Percentiles rank a stretch among this genome's conserved stretches.
phyloP scores from a whole-genome alignment of 2,329 filamentous ascomycete genomes.

The Aspergillus candidus region DNA sequence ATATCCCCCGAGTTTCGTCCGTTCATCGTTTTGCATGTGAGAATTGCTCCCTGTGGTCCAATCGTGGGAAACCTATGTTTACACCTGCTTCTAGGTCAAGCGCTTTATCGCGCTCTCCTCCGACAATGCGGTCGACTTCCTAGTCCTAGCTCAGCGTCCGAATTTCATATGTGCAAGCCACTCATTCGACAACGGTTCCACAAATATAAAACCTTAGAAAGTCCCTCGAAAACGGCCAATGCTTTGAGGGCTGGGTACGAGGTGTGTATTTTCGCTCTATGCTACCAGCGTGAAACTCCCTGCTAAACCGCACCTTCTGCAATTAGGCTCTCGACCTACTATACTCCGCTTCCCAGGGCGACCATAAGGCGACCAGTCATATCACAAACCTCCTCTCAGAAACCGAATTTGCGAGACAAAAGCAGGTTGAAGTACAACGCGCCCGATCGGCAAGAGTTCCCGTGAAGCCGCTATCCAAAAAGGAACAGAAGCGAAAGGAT shows the following conservation, averaged over 20 bases:
- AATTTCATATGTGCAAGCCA: slow-evolving; percentile 19
- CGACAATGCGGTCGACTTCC: slow-evolving; percentile 34
- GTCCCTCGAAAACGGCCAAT: slow-evolving; percentile 34
- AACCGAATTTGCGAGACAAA: slow-evolving; percentile 16
- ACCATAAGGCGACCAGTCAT: slow-evolving; percentile 17
- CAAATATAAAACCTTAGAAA: slow-evolving; percentile 33
- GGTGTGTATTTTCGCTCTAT: slow-evolving; percentile 18
- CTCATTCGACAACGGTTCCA: slow-evolving; percentile 35
- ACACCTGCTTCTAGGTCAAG: slow-evolving; percentile 28
- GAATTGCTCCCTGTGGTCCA: slow-evolving; percentile 3
- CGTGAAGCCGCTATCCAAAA: slow-evolving; percentile 18
- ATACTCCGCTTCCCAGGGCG: slow-evolving; percentile 26
- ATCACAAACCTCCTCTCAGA: slow-evolving; percentile 25
- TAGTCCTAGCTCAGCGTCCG: slow-evolving; percentile 14
- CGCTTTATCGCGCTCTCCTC: slow-evolving; percentile 42
- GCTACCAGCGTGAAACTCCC: background rate
- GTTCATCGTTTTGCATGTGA: slow-evolving; percentile 43
- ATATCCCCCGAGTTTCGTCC: slow-evolving; percentile 31
- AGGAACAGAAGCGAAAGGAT: slow-evolving; percentile 20
- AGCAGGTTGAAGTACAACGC: slow-evolving; percentile 17
- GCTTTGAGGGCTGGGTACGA: slow-evolving; percentile 39
- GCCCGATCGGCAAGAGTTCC: slow-evolving; percentile 10
- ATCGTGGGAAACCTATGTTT: too few relatives aligned
- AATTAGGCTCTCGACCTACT: slow-evolving; percentile 35
- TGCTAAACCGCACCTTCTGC: slow-evolving; percentile 1